Base-by-base conservation (phyloP, 139 green algal genomes). In the Volvox africanus region DNA sequence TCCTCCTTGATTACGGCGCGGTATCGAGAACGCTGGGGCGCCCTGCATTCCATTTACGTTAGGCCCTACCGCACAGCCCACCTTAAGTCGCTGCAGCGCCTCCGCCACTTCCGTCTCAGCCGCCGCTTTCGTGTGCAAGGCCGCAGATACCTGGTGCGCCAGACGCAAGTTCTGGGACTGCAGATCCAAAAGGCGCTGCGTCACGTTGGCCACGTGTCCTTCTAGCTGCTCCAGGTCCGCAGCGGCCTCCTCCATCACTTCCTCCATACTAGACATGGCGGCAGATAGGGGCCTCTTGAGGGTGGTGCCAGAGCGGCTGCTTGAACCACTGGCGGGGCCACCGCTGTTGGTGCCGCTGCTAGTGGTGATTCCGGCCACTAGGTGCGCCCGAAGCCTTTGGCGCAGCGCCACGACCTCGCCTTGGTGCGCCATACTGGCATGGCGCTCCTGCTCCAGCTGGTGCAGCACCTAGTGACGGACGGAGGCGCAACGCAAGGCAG, bases 141-240 rank as follows among this genome's bases (percentile, higher is more conserved):
- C 86, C 50, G 30, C 73, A 14, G 86, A 14, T 44, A 90, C 86
- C 86, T 90, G 86, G 61, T 88, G 19, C 33, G 24, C 71, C 82
- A 90, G 44, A 24, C 9, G 0, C 44, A 82, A 28, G 75, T 77
- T 90, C 88, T 91, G 89, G 32, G 28, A 87, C 91, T 95, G 93
- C 85, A 95, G 75, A 32, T 88, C 88, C 32, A 95, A 37, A 55
- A 95, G 89, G 32, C 89, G 69, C 44, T 89, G 80, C 50, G 89
- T 92, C 61, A 85, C 77, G 32, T 88, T 67, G 65, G 35, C 37
- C 32, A 95, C 85, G 61, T 93, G 91, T 0, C 82, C 85, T 83
- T 96, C 94, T 26, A 96, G 36, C 32, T 92, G 90, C 69, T 96
- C 94, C 69, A 96, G 73, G 32, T 96, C 94, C 35, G 89, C 89